A percentile compares a stretch with the other conserved stretches of the same genome.
Evolutionary conservation across 2,329 filamentous ascomycete genomes (phyloP).

Genomic region (Thielaviopsis punctulata): DNA sequence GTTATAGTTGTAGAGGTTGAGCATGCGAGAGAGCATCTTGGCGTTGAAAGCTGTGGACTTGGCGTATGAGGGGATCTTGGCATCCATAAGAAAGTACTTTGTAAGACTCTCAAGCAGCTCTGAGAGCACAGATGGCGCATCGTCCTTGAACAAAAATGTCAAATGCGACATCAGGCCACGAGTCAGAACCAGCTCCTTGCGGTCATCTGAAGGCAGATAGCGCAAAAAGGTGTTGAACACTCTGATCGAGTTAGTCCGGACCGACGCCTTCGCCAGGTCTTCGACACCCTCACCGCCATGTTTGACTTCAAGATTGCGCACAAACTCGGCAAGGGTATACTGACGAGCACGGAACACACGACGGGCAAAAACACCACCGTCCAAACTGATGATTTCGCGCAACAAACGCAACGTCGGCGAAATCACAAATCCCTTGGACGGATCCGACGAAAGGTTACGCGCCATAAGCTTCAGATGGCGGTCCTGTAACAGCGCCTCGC

Average conservation of each 20-base stretch:
- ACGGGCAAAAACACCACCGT: constrained; percentile 66
- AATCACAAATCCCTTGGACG: constrained; percentile 73
- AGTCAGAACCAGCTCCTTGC: constrained; percentile 65
- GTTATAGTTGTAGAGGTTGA: constrained; percentile 50
- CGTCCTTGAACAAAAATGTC: constrained; percentile 60
- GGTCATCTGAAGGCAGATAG: constrained; percentile 59
- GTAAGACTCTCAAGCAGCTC: constrained; percentile 60
- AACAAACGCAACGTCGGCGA: constrained; percentile 75
- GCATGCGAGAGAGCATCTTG: constrained; percentile 53
- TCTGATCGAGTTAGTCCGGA: constrained; percentile 66
- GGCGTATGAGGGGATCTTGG: constrained; percentile 50
- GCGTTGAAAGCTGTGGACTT: constrained; percentile 66
- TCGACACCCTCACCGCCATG: constrained; percentile 39
- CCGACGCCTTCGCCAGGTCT: constrained; percentile 53
- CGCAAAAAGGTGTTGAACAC: constrained; percentile 67
- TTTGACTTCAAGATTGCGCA: constrained; percentile 62
- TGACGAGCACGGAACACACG: constrained; percentile 62
- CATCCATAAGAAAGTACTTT: constrained; percentile 55
- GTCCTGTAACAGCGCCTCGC: constrained; percentile 65
- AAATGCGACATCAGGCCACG: constrained; percentile 69
- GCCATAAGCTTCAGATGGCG: constrained; percentile 67
- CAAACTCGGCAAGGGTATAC: constrained; percentile 62
- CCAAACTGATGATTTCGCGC: constrained; percentile 68
- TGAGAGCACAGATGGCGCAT: constrained; percentile 55
- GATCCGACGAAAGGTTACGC: constrained; percentile 60